Percentiles rank a stretch among this genome's conserved stretches.
Conservation (phyloP, 2,329 filamentous ascomycete genomes). For the Stagonosporopsis cucurbitacearum region DNA sequence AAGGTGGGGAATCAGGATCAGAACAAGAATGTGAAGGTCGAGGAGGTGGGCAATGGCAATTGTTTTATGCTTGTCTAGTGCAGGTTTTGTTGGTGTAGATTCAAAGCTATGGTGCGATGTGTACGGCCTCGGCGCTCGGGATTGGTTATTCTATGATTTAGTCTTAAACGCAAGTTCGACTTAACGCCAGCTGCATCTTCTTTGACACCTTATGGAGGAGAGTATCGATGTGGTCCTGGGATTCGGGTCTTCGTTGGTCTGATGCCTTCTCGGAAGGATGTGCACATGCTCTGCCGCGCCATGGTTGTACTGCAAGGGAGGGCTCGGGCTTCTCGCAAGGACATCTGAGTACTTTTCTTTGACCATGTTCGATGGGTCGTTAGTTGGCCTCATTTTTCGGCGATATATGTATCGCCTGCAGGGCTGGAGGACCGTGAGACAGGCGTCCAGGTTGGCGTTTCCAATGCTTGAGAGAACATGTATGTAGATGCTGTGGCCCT, state of each 20-base stretch:
- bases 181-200: neutral
- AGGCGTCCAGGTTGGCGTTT: neutral
- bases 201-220: neutral
- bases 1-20: neutral
- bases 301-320: neutral
- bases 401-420: neutral
- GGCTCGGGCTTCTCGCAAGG: too few relatives aligned
- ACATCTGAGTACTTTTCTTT: neutral
- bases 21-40: neutral
- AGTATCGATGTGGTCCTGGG: neutral
- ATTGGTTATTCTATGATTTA: neutral
- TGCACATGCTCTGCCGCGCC: neutral
- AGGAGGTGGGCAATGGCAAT: constrained; percentile 1
- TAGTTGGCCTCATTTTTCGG: neutral
- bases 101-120: neutral
- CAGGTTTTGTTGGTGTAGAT: too few relatives aligned
- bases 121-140: neutral
- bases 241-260: too few relatives aligned
- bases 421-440: neutral
- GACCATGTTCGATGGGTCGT: neutral
- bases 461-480: neutral
- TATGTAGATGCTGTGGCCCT: neutral
- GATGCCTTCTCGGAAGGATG: neutral
- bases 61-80: neutral
- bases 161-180: neutral